Conservation (phyloP, 768 basidiomycete genomes). For the Imleria badia region DNA sequence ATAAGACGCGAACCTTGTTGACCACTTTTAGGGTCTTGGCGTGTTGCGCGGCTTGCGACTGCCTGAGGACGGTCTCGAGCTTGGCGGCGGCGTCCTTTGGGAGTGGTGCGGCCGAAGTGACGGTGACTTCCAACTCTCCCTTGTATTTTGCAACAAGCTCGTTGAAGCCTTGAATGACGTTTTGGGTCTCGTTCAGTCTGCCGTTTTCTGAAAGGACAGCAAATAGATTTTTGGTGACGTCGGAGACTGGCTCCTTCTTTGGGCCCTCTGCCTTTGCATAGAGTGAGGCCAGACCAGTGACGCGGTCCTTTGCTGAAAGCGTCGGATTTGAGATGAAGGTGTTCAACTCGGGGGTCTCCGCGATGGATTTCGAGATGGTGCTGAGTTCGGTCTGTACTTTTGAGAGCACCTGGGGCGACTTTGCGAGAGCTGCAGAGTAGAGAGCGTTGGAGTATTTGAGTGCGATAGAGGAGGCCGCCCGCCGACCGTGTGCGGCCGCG, state of each 20-base stretch:
- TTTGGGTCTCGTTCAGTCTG: slow-evolving; percentile 77
- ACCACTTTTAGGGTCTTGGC: slow-evolving; percentile 87
- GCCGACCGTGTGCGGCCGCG: slow-evolving; percentile 45
- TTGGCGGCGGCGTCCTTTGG: slow-evolving; percentile 71
- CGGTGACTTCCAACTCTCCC: slow-evolving; percentile 90
- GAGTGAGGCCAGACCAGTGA: slow-evolving; percentile 63
- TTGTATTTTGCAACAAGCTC: slow-evolving; percentile 85
- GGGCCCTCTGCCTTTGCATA: slow-evolving; percentile 64
- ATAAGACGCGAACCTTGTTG: slow-evolving; percentile 70
- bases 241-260: slow-evolving; percentile 77
- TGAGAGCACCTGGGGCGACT: slow-evolving; percentile 79
- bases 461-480: slow-evolving; percentile 75
- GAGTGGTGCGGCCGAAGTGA: slow-evolving; percentile 85
- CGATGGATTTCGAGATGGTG: slow-evolving; percentile 67
- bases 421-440: slow-evolving; percentile 77
- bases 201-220: slow-evolving; percentile 90
- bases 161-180: slow-evolving; percentile 90
- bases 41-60: slow-evolving; percentile 78
- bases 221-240: slow-evolving; percentile 92
- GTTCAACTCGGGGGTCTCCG: slow-evolving; percentile 59
- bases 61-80: slow-evolving; percentile 84
- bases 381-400: slow-evolving; percentile 85
- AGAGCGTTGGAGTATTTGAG: slow-evolving; percentile 83
- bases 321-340: slow-evolving; percentile 90
- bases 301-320: slow-evolving; percentile 76